Evolutionary conservation across 2,329 filamentous ascomycete genomes (phyloP), one percentile per base, ranked within the genome.

Genomic region (Xylariaceae sp.): DNA sequence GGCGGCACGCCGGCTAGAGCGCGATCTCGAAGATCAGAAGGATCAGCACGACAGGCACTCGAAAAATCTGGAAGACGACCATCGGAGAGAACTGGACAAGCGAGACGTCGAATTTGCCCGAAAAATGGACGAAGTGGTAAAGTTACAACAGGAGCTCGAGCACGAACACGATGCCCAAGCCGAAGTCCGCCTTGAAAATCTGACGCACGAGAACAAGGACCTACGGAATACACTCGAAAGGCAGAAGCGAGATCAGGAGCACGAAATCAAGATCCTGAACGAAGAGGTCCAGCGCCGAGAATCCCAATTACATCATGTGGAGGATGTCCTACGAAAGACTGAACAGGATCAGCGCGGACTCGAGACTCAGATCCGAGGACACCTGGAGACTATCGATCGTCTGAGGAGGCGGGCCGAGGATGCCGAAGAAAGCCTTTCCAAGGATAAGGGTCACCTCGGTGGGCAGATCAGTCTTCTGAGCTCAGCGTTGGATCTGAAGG

Each of bases 121-220:
- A 11, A 49, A 78, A 50, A 63, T 71, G 36, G 67, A 71, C 44
- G 71, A 78, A 37, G 49, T 74, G 8, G 68, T 80, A 36, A 65
- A 74, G 42, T 51, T 78, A 32, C 61, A 67, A 37, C 62, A 66
- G 37, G 63, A 73, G 33, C 50, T 65, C 19, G 56, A 65, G 35
- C 65, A 69, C 16, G 46, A 40, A 13, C 51, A 44, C 31, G 51
- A 49, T 10, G 46, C 40, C 1, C 47, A 53, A 25, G 47, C 50
- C 2, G 52, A 53, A 32, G 42, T 49, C 3, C 47, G 50, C 8
- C 36, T 52, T 1, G 51, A 54, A 5, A 45, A 40, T 15, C 27
- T 72, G 37, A 58, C 72, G 14, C 69, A 67, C n/a, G 81, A 87
- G 46, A 63, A 84, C 2, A 70, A 77, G 39, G 74, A 83, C n/a